Base-by-base conservation (phyloP, 192 early-diverging fungal genomes). In the Coemansia sp. region DNA sequence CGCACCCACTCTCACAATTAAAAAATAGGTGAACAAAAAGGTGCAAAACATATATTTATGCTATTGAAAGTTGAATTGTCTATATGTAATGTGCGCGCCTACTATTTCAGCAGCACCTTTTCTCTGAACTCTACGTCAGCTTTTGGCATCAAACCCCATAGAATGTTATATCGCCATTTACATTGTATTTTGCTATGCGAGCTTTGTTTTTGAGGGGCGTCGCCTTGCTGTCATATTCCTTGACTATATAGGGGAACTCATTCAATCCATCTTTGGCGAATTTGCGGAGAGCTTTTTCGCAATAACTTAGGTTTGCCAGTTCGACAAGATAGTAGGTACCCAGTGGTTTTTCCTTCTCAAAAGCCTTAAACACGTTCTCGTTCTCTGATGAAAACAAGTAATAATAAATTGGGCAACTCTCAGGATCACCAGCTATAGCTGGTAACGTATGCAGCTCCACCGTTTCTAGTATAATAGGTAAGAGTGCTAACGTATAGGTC, bases 161-260 rank as follows among this genome's bases (percentile, higher is more conserved):
- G 9, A 51, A 22, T 7, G 46, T n/a, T 15, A 47, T 7, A 3
- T 6, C 20, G 1, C n/a, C 46, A 5, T 1, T 7, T 51, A 7
- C 2, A 5, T 18, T 8, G 47, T 51, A 22, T 51, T 51, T 51
- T 9, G 47, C 29, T 42, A 62, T 43, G 24, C 51, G n/a, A 27
- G 72, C 38, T 38, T 74, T 62, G 66, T 64, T 34, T 41, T 63
- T 51, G 60, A 51, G 29, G 22, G 20, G 29, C 13, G 40, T 66
- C 36, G 65, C 36, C 18, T 29, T 47, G 68, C 57, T 29, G 52
- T 7, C 67, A 52, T 44, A 44, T 44, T 44, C 10, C 42, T 44
- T 44, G 42, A 44, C 42, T 3, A 44, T 44, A 44, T 3, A 44
- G 1, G 15, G 13, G 16, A 10, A 4, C 10, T 15, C 0, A 44